These are phyloP conservation scores for Podospora didyma DNA, from an alignment of 495 filamentous ascomycete species.

Conservation along the genomic window DNA sequence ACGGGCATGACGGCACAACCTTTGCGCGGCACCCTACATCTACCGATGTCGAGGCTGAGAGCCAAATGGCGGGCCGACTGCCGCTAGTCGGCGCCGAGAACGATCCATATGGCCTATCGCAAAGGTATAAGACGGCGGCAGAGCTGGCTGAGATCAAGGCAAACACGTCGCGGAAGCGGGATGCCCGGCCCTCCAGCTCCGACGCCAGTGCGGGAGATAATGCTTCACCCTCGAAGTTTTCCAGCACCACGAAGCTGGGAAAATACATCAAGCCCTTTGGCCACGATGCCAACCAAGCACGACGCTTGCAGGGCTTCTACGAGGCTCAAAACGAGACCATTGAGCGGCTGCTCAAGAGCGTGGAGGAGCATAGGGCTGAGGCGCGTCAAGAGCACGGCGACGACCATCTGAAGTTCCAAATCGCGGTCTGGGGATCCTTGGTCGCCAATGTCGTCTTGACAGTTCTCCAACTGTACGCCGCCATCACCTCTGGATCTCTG, in stretches of 20 bases:
- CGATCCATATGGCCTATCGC: constrained; percentile 81
- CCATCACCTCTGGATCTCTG: constrained; percentile 77
- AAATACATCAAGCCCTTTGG: constrained; percentile 23
- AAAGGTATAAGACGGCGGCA: constrained; percentile 68
- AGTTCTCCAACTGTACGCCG: constrained; percentile 81
- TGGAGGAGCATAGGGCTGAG: constrained; percentile 81
- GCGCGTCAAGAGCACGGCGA: constrained; percentile 75
- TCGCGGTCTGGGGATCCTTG: constrained; percentile 89
- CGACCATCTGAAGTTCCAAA: constrained; percentile 78
- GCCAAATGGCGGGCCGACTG: constrained; percentile 45
- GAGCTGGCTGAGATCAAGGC: constrained; percentile 80
- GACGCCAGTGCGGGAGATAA: constrained; percentile 16
- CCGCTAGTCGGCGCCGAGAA: constrained; percentile 50
- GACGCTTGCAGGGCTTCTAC: constrained; percentile 80
- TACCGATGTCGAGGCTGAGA: constrained; percentile 69
- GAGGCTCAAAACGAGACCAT: constrained; percentile 90
- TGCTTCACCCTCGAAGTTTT: constrained; percentile 28
- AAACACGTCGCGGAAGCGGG: constrained; percentile 77
- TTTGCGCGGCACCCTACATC: constrained; percentile 42
- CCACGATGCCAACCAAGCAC: constrained; percentile 44
- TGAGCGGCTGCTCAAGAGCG: constrained; percentile 82
- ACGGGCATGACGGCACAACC: constrained; percentile 39
- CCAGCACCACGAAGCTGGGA: constrained; percentile 15
- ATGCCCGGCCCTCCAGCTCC: constrained; percentile 21
- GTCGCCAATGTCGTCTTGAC: constrained; percentile 77